These are phyloP conservation scores for Trichosporon ovoides DNA, from an alignment of 1,284 basidiomycete genomes.

Conservation along the genomic window DNA sequence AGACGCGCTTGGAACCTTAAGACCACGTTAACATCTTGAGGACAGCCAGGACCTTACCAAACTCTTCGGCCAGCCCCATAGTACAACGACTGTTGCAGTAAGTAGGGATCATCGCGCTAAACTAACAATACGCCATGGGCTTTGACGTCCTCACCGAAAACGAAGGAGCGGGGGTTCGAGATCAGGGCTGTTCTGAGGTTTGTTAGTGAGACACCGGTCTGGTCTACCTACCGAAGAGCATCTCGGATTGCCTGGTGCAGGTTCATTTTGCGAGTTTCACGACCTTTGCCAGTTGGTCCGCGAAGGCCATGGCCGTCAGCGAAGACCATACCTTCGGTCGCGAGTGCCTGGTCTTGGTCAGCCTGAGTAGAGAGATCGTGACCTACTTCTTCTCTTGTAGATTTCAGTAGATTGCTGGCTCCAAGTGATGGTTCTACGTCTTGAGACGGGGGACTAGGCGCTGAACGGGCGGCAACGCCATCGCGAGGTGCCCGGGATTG, in stretches of 20 bases:
- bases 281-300: conserved; percentile 58
- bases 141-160: conserved; percentile 90
- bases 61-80: conserved; percentile 85
- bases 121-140: conserved; percentile 89
- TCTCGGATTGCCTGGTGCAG: conserved; percentile 83
- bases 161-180: conserved; percentile 77
- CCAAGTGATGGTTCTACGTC: conserved; percentile 36
- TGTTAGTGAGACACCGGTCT: background rate
- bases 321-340: conserved; percentile 67
- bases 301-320: conserved; percentile 57
- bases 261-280: conserved; percentile 86
- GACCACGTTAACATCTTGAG: background rate
- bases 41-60: conserved; percentile 58
- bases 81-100: conserved; percentile 28
- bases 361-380: background rate
- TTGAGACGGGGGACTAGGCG: conserved; percentile 1
- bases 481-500: conserved; percentile 8
- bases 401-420: conserved; percentile 31
- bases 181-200: conserved; percentile 64
- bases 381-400: conserved; percentile 26
- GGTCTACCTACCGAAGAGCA: conserved; percentile 62
- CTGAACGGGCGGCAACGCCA: conserved; percentile 7
- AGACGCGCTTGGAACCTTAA: conserved; percentile 80
- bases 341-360: conserved; percentile 52
- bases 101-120: conserved; percentile 54